Evolutionary conservation across 805 yeast genomes (phyloP).

Genomic region (Ogataea allantospora): DNA sequence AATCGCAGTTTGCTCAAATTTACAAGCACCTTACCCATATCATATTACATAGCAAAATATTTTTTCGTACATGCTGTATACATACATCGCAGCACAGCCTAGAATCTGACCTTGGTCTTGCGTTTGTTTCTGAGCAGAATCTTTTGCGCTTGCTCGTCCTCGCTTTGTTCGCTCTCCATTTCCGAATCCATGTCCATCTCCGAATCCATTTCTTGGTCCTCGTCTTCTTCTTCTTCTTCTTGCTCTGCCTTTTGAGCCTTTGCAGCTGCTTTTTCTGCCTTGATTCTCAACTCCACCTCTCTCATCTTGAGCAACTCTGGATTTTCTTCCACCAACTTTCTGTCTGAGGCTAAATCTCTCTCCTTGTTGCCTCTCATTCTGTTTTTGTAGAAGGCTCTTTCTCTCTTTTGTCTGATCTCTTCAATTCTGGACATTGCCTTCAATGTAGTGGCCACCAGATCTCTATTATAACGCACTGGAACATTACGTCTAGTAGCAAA

Average conservation of each 20-base stretch:
- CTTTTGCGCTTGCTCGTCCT: constrained; percentile 43
- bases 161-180: constrained; percentile 41
- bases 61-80: constrained; percentile 6
- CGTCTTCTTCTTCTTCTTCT: constrained; percentile 44
- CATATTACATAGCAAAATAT: not conserved
- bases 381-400: constrained; percentile 97
- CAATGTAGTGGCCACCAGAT: constrained; percentile 88
- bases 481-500: constrained; percentile 97
- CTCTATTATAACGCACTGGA: constrained; percentile 97
- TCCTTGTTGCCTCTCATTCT: constrained; percentile 98
- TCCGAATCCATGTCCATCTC: constrained; percentile 35
- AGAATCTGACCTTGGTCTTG: constrained; percentile 42
- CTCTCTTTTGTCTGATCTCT: constrained; percentile 94
- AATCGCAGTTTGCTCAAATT: constrained; percentile 15
- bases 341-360: constrained; percentile 78
- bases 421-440: constrained; percentile 95
- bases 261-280: constrained; percentile 69
- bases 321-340: constrained; percentile 81
- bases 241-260: constrained; percentile 48
- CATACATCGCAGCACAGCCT: constrained; percentile 7
- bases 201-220: constrained; percentile 46
- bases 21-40: constrained; percentile 26
- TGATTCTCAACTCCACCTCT: constrained; percentile 84
- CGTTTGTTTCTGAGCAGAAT: constrained; percentile 65
- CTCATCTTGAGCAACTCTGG: constrained; percentile 90